Base-by-base conservation (phyloP, 148 eudicot genomes). In the Limonium bicolor region DNA sequence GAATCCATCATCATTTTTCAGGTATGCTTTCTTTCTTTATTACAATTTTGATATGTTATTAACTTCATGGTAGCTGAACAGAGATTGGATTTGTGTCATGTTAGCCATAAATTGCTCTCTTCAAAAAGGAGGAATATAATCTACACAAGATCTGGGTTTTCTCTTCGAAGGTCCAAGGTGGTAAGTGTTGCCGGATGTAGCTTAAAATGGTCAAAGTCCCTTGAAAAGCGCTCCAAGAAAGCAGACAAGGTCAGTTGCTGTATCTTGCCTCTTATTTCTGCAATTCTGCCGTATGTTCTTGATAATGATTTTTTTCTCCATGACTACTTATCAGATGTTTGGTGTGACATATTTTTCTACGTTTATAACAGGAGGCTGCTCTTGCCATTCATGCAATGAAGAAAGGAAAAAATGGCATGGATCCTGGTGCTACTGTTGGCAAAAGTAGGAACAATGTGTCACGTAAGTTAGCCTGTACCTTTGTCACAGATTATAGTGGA, bases 151-250 rank as follows among this genome's bases (percentile, higher is more conserved):
- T 90, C 97, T 59, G 97, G 97, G 27, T 80, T 80, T 53, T 84
- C 97, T 22, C 71, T 90, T 27, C 72, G 71, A 64, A 84, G 73
- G 61, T 84, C 94, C 5, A 90, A 84, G 66, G 81, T 90, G 21
- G 53, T 76, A 46, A 75, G 97, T 73, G 73, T 90, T 73, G 77
- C 70, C 57, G 87, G 95, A 51, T 55, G 72, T 48, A 77, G 82
- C 75, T 62, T 84, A 63, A 90, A 90, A 69, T 84, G 97, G 97
- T 84, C 97, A 59, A 90, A 77, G 47, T 80, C 97, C 51, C 71
- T 84, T 55, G 95, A 84, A 55, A 75, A 45, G 54, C 72, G 69
- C 51, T 70, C 84, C 8, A 90, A 56, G 61, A 75, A 78, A 55
- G 79, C 69, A 53, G 75, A 72, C 51, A 82, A 77, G 95, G 97